A percentile compares a stretch with the other conserved stretches of the same genome.
phyloP scores from a whole-genome alignment of 805 yeast genomes.

The Metschnikowia kofuensis region DNA sequence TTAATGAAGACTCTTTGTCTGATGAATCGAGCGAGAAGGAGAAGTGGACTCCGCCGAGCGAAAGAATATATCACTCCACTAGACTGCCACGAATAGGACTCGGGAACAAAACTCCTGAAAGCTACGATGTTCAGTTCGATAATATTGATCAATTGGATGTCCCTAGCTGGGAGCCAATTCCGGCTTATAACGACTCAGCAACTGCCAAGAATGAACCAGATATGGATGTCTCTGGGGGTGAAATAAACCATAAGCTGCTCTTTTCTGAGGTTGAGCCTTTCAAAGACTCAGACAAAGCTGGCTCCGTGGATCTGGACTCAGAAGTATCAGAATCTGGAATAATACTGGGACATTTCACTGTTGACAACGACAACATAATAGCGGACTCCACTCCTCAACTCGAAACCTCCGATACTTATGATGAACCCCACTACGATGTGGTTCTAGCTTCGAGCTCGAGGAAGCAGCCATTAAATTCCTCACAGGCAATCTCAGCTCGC shows the following conservation, averaged over 20 bases:
- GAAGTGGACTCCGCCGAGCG: neutral
- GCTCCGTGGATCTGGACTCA: conserved; percentile 2
- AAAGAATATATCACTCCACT: neutral
- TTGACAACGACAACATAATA: conserved; percentile 12
- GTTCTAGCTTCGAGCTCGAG: neutral
- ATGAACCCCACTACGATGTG: neutral
- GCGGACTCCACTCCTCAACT: neutral
- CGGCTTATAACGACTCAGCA: conserved; percentile 5
- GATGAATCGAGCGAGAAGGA: conserved; percentile 16
- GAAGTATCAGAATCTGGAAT: conserved; percentile 8
- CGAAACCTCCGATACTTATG: neutral
- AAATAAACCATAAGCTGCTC: neutral
- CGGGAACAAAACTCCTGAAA: conserved; percentile 7
- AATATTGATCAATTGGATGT: conserved; percentile 13
- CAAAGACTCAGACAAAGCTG: neutral
- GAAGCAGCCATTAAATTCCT: neutral
- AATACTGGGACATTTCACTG: conserved; percentile 17
- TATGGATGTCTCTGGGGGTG: neutral
- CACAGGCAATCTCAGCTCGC: neutral
- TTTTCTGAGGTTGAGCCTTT: neutral
- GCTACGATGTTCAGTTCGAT: conserved; percentile 10
- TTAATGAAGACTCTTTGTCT: conserved; percentile 8
- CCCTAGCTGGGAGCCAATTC: conserved; percentile 15
- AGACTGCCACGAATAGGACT: conserved; percentile 9
- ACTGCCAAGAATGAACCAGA: neutral